phyloP scores from a whole-genome alignment of 306 rosid genomes.

The Vigna angularis region DNA sequence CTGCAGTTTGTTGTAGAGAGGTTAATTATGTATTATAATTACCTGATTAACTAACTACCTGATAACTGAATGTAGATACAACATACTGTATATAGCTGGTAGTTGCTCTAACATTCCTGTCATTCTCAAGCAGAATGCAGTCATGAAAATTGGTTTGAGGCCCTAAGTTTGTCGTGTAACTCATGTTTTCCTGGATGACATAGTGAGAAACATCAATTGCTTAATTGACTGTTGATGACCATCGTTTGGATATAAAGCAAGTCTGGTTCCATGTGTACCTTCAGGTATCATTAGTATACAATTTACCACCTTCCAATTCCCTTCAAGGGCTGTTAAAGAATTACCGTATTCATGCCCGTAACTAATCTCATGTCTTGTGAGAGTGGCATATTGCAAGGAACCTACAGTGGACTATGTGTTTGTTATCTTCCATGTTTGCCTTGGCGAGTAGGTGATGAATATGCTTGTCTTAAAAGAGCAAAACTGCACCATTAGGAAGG shows the following conservation, averaged over 20 bases:
- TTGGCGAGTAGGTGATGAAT: not conserved
- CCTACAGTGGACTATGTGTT: not conserved
- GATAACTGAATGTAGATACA: too few species aligned
- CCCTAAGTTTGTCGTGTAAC: not conserved
- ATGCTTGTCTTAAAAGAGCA: not conserved
- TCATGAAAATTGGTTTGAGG: not conserved
- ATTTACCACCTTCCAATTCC: not conserved
- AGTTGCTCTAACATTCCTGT: not conserved
- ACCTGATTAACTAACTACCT: too few species aligned
- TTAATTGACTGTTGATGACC: not conserved
- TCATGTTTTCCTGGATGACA: not conserved
- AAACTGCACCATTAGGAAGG: not conserved
- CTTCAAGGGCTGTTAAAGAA: not conserved
- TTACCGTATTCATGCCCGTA: not conserved
- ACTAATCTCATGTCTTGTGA: not conserved
- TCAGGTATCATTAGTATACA: not conserved
- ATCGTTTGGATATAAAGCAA: not conserved
- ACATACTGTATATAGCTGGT: too few species aligned
- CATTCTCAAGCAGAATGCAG: not conserved
- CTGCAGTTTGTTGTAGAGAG: too few species aligned
- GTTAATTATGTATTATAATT: too few species aligned
- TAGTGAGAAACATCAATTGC: not conserved
- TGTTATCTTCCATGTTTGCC: not conserved
- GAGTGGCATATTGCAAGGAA: not conserved
- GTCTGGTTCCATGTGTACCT: not conserved